Base-by-base conservation (phyloP, 2,329 filamentous ascomycete species). In the Aureobasidium subglaciale region DNA sequence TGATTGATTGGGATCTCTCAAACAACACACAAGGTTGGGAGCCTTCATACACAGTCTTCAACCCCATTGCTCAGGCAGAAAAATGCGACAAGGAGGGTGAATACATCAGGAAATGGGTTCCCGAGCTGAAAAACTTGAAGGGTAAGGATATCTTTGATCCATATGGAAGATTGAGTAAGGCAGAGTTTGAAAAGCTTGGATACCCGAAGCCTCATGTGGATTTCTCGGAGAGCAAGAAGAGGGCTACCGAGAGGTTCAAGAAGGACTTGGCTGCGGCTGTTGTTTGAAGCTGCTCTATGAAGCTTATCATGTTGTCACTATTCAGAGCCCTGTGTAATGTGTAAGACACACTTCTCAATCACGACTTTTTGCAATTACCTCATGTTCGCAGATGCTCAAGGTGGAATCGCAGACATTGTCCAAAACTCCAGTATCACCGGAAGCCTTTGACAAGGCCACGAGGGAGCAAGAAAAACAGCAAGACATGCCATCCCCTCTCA, bases 1-100 rank as follows among this genome's bases (percentile, higher is more conserved):
- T 79, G 25, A 69, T 76, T 30, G 74, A 77, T 59, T 73, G 72
- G 69, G 71, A 76, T 66, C 60, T 80, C 56, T 68, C 68, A 32
- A 75, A 79, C 59, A 76, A 79, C 61, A 73, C 77, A n/a, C 71
- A 79, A 56, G 71, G 73, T 25, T 78, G 76, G 76, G 74, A 79
- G 64, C 77, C 76, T 1, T 70, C 67, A 18, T 79, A 77, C 56
- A 78, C 76, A 0, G 68, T 76, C 11, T 77, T 76, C 63, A 77
- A 75, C 55, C 70, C 70, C 2, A 67, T 71, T 9, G 62, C 57
- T 3, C 70, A 72, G 55, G 69, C 69, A 5, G 70, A 72, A 61
- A 66, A 60, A 55, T 70, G 70, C 48, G 69, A 72, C 49, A 67
- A 67, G 0, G 58, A 68, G 18, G 70, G 70, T 2, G 68, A 70